A percentile compares a stretch with the other conserved stretches of the same genome.
Evolutionary conservation across 2,329 filamentous ascomycete species (phyloP).

Genomic region (Pyrenophora graminea): DNA sequence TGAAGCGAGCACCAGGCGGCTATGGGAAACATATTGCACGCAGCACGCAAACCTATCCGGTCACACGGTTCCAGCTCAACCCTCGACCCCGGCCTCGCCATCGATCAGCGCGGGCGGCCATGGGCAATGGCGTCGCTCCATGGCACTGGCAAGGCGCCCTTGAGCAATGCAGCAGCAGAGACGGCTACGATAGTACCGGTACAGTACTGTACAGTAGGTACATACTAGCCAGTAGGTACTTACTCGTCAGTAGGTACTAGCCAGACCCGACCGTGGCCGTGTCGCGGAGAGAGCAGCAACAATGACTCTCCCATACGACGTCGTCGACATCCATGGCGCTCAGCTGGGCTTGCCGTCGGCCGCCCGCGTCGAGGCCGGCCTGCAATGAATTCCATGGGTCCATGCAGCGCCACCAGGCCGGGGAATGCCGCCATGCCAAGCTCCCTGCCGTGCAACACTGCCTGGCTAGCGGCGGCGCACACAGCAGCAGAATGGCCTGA

Average conservation of each 20-base stretch:
- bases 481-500: constrained; percentile 23
- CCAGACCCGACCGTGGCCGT: no score
- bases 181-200: no score
- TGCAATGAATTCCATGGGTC: no score
- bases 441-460: constrained; percentile 15
- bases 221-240: no score
- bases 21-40: constrained; percentile 6
- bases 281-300: no score
- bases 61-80: constrained; percentile 13
- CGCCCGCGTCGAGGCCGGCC: not conserved
- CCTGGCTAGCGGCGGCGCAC: constrained; percentile 11
- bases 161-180: no score
- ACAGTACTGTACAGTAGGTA: no score
- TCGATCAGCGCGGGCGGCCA: not conserved
- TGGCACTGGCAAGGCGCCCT: not conserved
- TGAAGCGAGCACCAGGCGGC: constrained; percentile 9
- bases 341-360: not conserved
- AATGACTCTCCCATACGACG: no score
- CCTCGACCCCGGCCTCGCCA: not conserved
- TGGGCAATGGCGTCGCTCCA: not conserved
- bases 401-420: not conserved
- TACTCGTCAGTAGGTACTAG: no score
- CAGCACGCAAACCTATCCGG: constrained; percentile 3
- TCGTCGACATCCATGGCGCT: not conserved
- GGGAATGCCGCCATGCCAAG: not conserved